Conservation (phyloP, 495 filamentous ascomycete species). For the Tuber microsphaerosporum region DNA sequence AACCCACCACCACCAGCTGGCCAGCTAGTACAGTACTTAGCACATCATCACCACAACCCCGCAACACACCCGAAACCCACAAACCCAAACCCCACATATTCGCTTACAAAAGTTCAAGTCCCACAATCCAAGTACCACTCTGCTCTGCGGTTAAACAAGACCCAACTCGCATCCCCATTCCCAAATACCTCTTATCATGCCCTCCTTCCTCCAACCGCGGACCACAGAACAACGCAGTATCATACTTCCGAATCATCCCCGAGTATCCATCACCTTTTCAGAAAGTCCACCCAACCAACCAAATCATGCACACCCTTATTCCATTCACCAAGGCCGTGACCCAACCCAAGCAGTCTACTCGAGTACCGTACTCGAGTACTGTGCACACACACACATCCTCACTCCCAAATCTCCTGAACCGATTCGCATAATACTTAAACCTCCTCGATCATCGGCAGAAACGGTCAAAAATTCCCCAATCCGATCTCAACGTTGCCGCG, state of each 20-base stretch:
- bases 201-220: neutral
- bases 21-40: neutral
- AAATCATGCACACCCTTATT: neutral
- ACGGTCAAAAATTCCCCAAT: neutral
- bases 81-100: neutral
- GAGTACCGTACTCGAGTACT: too few relatives aligned
- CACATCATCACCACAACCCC: neutral
- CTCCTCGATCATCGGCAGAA: neutral
- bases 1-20: neutral
- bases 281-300: constrained; percentile 1
- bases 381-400: neutral
- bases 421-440: neutral
- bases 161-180: constrained; percentile 1
- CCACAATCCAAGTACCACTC: neutral
- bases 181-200: neutral
- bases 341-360: neutral
- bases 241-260: neutral
- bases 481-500: neutral
- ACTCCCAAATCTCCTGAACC: neutral
- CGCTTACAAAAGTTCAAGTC: neutral
- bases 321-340: neutral
- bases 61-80: constrained; percentile 1
- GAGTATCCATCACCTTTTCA: neutral
- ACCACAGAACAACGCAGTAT: neutral
- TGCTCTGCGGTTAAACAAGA: neutral